A percentile compares a stretch with the other conserved stretches of the same genome.
Evolutionary conservation across 768 basidiomycete species (phyloP).

Genomic region (Tulasnella sp.): DNA sequence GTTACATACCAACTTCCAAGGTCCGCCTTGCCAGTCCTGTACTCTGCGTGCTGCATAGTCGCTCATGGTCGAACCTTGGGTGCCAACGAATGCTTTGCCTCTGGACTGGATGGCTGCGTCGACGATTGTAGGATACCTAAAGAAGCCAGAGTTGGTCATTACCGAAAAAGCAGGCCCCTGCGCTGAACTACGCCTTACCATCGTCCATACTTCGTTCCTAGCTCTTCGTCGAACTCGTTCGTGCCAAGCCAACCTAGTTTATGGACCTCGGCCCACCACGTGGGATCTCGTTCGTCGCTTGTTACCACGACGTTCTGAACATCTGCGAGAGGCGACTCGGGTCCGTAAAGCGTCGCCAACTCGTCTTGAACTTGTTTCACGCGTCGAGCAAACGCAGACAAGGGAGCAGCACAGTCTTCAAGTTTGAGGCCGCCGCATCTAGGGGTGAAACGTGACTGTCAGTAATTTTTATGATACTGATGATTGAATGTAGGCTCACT

Average conservation of each 20-base stretch:
- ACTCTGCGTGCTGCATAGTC: constrained; percentile 55
- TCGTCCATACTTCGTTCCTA: neutral
- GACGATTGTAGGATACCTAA: constrained; percentile 61
- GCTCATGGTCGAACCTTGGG: constrained; percentile 63
- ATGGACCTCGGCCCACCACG: constrained; percentile 12
- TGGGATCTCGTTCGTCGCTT: constrained; percentile 17
- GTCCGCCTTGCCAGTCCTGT: constrained; percentile 55
- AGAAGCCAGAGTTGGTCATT: neutral
- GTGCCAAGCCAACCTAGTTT: constrained; percentile 13
- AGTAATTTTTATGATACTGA: neutral
- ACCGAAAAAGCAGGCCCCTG: neutral
- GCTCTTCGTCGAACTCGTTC: neutral
- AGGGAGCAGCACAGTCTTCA: constrained; percentile 5
- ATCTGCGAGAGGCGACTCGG: neutral
- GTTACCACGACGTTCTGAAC: constrained; percentile 15
- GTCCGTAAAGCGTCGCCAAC: neutral
- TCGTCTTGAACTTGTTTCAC: constrained; percentile 20
- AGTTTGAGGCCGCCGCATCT: neutral
- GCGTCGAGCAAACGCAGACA: neutral
- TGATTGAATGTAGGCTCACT: neutral
- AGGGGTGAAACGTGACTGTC: neutral
- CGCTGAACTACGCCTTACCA: neutral
- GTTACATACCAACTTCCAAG: constrained; percentile 18
- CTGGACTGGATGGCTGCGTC: constrained; percentile 64
- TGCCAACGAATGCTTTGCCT: constrained; percentile 65